phyloP scores from a whole-genome alignment of 75 land plant species.

The Picea glauca region DNA sequence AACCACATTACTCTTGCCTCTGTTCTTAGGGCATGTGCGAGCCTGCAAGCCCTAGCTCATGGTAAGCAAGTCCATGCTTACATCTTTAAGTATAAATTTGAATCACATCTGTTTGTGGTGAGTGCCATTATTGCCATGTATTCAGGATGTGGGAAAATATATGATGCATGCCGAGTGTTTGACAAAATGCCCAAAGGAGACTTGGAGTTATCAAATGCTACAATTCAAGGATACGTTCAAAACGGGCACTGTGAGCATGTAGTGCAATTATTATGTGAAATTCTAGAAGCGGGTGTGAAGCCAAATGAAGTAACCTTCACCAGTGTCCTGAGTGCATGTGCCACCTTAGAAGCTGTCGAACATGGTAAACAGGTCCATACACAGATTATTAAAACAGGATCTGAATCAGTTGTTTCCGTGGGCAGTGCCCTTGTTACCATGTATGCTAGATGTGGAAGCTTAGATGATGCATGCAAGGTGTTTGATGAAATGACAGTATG shows the following conservation, averaged over 20 bases:
- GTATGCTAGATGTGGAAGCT: constrained; percentile 1
- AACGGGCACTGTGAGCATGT: constrained; percentile 55
- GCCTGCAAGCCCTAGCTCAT: constrained; percentile 10
- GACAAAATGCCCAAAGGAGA: constrained; percentile 36
- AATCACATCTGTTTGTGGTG: constrained; percentile 10
- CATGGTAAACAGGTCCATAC: constrained; percentile 8
- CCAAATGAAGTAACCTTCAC: constrained; percentile 59
- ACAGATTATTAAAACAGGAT: neutral
- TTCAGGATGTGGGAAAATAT: constrained; percentile 62
- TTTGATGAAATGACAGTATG: constrained; percentile 43
- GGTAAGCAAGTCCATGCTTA: constrained; percentile 15
- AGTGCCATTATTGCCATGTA: constrained; percentile 26
- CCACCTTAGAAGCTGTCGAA: constrained; percentile 10
- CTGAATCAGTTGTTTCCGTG: constrained; percentile 8
- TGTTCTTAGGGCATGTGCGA: constrained; percentile 36
- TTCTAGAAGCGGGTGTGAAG: constrained; percentile 36
- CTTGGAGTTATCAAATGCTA: constrained; percentile 52
- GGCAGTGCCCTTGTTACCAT: constrained; percentile 6
- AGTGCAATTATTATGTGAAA: constrained; percentile 35
- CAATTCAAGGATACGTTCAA: constrained; percentile 53
- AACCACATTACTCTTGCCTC: constrained; percentile 39
- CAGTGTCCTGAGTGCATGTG: constrained; percentile 48
- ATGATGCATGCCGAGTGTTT: constrained; percentile 40
- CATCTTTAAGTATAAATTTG: constrained; percentile 12
- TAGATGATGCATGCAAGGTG: constrained; percentile 26